Conservation (phyloP, 2,329 filamentous ascomycete species). For the Diaporthe citri region DNA sequence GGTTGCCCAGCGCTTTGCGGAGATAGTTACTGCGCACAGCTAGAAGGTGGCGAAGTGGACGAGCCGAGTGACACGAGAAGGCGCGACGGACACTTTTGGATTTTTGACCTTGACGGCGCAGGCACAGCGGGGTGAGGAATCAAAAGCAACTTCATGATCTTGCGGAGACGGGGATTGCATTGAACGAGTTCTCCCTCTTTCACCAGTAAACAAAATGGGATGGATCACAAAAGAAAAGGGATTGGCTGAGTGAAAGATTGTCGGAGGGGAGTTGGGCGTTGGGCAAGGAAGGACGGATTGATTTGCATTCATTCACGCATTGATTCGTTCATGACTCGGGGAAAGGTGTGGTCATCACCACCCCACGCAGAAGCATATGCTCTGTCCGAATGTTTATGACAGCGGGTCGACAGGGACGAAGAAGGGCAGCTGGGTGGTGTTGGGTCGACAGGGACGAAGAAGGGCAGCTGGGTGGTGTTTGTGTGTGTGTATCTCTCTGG, state of each 20-base stretch:
- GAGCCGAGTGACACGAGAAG: neutral
- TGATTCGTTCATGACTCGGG: neutral
- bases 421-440: neutral
- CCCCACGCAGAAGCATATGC: neutral
- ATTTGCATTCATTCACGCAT: slow-evolving; percentile 17
- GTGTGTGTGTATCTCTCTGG: neutral
- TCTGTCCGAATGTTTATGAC: neutral
- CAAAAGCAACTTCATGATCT: neutral
- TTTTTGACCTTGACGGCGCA: neutral
- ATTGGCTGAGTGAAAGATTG: neutral
- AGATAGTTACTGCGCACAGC: slow-evolving; percentile 31
- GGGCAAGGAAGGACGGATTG: neutral
- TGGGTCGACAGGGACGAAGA: neutral
- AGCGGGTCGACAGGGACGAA: neutral
- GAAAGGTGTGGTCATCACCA: neutral
- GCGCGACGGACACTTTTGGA: neutral
- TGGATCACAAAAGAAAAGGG: neutral
- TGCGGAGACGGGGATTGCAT: slow-evolving; percentile 3
- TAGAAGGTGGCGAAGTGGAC: neutral
- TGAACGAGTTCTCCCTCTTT: neutral
- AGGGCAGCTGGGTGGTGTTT: neutral
- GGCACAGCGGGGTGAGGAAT: neutral
- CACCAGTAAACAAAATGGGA: neutral
- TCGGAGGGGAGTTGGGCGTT: neutral
- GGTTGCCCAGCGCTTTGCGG: slow-evolving; percentile 32